These are phyloP conservation scores for Ulota crispa DNA, from an alignment of 225 moss, liverwort and hornwort species.

Conservation along the genomic window DNA sequence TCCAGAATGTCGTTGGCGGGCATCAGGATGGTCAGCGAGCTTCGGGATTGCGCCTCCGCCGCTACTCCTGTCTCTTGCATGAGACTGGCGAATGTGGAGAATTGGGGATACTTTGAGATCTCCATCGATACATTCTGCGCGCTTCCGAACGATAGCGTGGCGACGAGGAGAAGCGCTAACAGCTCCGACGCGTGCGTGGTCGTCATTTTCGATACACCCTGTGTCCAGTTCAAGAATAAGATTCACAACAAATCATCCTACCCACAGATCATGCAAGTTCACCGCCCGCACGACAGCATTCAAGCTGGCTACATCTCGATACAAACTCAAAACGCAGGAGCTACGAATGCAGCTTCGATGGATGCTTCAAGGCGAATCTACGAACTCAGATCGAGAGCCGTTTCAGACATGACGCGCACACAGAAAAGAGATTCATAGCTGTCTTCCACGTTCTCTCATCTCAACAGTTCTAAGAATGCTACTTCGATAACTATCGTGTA, in stretches of 20 bases:
- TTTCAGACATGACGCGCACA: not conserved
- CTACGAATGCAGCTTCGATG: accelerated
- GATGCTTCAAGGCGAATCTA: accelerated
- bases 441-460: too few species aligned
- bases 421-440: not conserved
- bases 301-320: not conserved
- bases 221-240: not conserved
- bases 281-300: not conserved
- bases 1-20: conserved; percentile 29
- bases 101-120: conserved; percentile 27
- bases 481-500: not conserved
- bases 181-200: not conserved
- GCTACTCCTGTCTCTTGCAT: conserved; percentile 38
- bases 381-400: not conserved
- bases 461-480: not conserved
- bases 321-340: not conserved
- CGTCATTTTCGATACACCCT: conserved; percentile 23
- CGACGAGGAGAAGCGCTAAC: conserved; percentile 12
- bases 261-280: not conserved
- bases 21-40: conserved; percentile 48
- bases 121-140: conserved; percentile 39
- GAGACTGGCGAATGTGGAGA: conserved; percentile 22
- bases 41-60: conserved; percentile 37
- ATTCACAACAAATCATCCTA: too few species aligned
- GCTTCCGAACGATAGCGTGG: not conserved